Evolutionary conservation across 2,329 filamentous ascomycete genomes (phyloP).

Genomic region (Trichoderma simmonsii): DNA sequence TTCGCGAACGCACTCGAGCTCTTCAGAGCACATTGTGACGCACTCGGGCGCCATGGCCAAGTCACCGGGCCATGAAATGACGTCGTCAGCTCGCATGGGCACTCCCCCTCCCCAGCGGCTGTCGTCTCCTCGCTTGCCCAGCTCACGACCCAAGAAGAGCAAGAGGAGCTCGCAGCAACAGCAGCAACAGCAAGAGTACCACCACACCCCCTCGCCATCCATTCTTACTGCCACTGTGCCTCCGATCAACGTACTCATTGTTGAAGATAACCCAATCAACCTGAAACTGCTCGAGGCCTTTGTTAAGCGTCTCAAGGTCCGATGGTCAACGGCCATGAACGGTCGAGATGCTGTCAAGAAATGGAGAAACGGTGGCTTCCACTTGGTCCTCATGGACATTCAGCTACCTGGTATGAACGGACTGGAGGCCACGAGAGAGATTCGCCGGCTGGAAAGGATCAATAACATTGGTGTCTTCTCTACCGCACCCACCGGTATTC

Average conservation of each 20-base stretch:
- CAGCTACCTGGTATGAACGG: slow-evolving; percentile 96
- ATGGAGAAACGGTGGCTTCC: slow-evolving; percentile 89
- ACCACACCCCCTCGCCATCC: slow-evolving; percentile 53
- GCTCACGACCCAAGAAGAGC: slow-evolving; percentile 46
- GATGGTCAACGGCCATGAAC: slow-evolving; percentile 97
- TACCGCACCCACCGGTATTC: slow-evolving; percentile 54
- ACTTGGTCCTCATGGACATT: slow-evolving; percentile 97
- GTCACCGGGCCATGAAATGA: slow-evolving; percentile 50
- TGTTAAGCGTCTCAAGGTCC: slow-evolving; percentile 90
- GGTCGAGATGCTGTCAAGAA: slow-evolving; percentile 89
- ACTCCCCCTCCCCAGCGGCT: slow-evolving; percentile 49
- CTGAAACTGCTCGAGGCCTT: slow-evolving; percentile 89
- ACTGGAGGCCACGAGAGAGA: slow-evolving; percentile 91
- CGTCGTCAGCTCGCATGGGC: slow-evolving; percentile 43
- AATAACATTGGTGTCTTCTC: slow-evolving; percentile 92
- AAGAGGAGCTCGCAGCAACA: slow-evolving; percentile 44
- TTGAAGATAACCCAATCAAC: slow-evolving; percentile 99
- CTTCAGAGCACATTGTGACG: slow-evolving; percentile 51
- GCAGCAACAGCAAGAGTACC: slow-evolving; percentile 27
- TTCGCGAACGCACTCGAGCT: slow-evolving; percentile 57
- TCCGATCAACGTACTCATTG: slow-evolving; percentile 94
- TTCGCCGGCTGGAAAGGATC: slow-evolving; percentile 79
- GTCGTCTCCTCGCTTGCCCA: slow-evolving; percentile 48
- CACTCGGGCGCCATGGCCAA: slow-evolving; percentile 55
- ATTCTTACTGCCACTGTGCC: slow-evolving; percentile 78